Evolutionary conservation across 345 rosid species (phyloP), one percentile per base, ranked within the genome.

Genomic region (Gossypium rotundifolium): DNA sequence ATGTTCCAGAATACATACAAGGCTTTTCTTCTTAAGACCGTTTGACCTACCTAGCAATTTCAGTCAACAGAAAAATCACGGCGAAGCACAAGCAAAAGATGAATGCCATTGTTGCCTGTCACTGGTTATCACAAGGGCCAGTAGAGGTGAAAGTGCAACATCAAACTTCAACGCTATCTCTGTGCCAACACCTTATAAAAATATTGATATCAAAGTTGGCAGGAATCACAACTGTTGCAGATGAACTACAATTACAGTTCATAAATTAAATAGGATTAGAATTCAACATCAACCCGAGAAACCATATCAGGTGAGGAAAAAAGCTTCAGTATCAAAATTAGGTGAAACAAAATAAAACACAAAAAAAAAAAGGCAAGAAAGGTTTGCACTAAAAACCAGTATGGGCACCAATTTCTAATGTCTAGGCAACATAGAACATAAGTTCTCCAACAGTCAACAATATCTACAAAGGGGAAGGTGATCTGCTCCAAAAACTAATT

Each of bases 381-480:
- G 71, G 85, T 82, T 68, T 82, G 81, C 83, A 79, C 73, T 75
- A 69, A 69, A 83, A 73, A 66, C 74, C 80, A 65, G 77, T 77
- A 65, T 57, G 25, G 83, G 70, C 65, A 82, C 84, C 78, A 74
- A 51, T 79, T 72, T 67, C 67, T 49, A 77, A 75, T 75, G 69
- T 79, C 80, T 76, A 81, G 81, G 83, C 71, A 77, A 77, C 79
- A 75, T 78, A 71, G 77, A 48, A 76, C 83, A 77, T 53, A 80
- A 82, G 11, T 11, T 83, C 81, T 83, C 85, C 86, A 79, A 73
- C 76, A 63, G 86, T 83, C 79, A 83, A 78, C 13, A 74, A 82
- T 86, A 86, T 88, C 86, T 85, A 88, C 88, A 86, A 68, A 70
- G 77, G 80, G 73, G 78, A 81, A 80, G 70, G 38, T 73, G 68